phyloP scores from a whole-genome alignment of 1,139 yeast genomes.

The Pichia sp. region DNA sequence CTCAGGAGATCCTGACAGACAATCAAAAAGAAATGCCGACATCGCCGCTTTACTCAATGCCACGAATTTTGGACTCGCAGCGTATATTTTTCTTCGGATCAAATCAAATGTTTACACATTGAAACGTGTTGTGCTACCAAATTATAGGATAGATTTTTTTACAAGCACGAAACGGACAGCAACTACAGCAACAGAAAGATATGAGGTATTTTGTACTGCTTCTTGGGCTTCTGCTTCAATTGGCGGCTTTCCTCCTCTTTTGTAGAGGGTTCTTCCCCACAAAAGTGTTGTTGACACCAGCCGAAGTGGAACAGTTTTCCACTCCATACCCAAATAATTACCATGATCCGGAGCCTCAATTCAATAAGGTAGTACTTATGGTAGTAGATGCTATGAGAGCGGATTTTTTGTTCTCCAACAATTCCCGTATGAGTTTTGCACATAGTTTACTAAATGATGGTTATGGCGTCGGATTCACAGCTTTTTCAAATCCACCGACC shows the following conservation, averaged over 20 bases:
- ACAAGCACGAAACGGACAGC: too few species aligned
- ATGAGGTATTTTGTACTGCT: constrained; percentile 23
- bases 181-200: background rate
- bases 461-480: constrained; percentile 80
- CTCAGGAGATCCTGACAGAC: background rate
- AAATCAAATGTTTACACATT: background rate
- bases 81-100: background rate
- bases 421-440: constrained; percentile 59
- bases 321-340: constrained; percentile 22
- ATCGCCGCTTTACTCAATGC: constrained; percentile 6
- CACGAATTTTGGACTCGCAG: background rate
- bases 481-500: constrained; percentile 83
- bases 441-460: constrained; percentile 66
- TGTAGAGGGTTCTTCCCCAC: constrained; percentile 87
- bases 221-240: constrained; percentile 37
- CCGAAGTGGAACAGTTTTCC: constrained; percentile 23
- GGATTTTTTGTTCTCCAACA: constrained; percentile 71
- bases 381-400: constrained; percentile 91
- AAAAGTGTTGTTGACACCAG: constrained; percentile 42
- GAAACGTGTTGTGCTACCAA: background rate
- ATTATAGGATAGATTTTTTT: too few species aligned
- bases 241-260: constrained; percentile 56
- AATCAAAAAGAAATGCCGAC: constrained; percentile 6
- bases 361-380: constrained; percentile 68
- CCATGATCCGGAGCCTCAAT: constrained; percentile 42